phyloP scores from a whole-genome alignment of 208 protist genomes.

The Trypanosoma congolense region DNA sequence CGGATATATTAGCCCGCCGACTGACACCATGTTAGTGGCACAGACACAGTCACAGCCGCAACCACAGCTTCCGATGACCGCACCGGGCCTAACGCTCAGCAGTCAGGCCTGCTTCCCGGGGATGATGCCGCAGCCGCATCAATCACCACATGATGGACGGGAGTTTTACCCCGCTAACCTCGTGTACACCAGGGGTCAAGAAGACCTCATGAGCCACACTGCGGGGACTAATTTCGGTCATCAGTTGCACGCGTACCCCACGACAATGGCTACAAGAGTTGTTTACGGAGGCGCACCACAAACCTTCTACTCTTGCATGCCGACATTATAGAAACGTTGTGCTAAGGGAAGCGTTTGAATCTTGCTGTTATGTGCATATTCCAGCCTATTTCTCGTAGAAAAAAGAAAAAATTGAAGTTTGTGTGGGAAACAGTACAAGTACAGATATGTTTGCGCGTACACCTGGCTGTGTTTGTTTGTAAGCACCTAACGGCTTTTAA shows the following conservation, averaged over 20 bases:
- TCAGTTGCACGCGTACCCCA: constrained; percentile 2
- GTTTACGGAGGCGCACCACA: constrained; percentile 1
- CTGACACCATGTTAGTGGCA: constrained; percentile 5
- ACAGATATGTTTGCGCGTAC: too few species aligned
- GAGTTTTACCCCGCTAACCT: constrained; percentile 16
- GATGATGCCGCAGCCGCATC: constrained; percentile 7
- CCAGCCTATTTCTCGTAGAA: too few species aligned
- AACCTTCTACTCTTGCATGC: constrained; percentile 9
- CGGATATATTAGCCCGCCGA: constrained; percentile 11
- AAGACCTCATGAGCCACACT: not conserved
- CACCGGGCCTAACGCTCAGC: constrained; percentile 18
- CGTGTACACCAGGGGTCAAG: constrained; percentile 8
- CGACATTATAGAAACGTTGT: not conserved
- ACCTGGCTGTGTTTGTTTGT: too few species aligned
- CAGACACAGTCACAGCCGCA: constrained; percentile 7
- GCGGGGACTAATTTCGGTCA: constrained; percentile 3
- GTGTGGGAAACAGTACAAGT: too few species aligned
- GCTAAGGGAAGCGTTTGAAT: not conserved
- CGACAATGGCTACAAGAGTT: constrained; percentile 7
- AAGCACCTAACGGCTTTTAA: too few species aligned
- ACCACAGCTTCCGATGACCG: constrained; percentile 12
- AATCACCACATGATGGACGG: constrained; percentile 3
- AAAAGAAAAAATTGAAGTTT: too few species aligned
- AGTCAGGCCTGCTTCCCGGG: constrained; percentile 23
- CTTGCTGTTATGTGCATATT: too few species aligned